Evolutionary conservation across 2,329 filamentous ascomycete genomes (phyloP), one percentile per base, ranked within the genome.

Genomic region (Cladophialophora psammophila): DNA sequence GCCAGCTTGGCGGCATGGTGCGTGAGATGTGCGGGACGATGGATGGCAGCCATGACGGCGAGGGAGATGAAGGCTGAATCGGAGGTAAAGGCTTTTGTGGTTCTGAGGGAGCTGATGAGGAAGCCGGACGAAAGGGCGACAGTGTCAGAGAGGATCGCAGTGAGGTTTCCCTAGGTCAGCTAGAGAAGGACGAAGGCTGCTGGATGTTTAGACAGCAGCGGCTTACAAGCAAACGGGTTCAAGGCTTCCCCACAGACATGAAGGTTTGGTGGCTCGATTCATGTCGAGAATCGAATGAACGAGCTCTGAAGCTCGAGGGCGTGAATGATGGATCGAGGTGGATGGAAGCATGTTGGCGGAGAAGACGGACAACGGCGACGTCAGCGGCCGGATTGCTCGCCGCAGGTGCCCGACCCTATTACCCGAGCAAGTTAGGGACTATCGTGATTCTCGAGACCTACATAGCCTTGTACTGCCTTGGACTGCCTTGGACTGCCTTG

Each of bases 1-100:
- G 73, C 72, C n/a, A 72, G n/a, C 63, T 72, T 72, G 36, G 72
- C 68, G 40, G 72, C 72, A 52, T 69, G 61, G 58, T 70, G 72
- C 3, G 67, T 74, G 58, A 73, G 65, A 26, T 72, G 71, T 5
- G 63, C 71, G 6, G 72, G 66, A 13, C 64, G 65, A 63, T 72
- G 68, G 61, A 72, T 66, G 15, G 65, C 69, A 7, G 67, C 64
- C 67, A 69, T 70, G 0, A 18, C 42, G 31, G 50, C 40, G 13
- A 50, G 32, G 34, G 31, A 26, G 40, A n/a, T 48, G 32, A 26
- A 38, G 20, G 36, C 10, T 38, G 5, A 32, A 8, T 35, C 38
- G 40, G 18, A 31, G 18, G 50, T 15, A 8, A 59, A n/a, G 26
- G 26, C 26, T 26, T 26, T 26, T 26, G 26, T 26, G 26, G 26